Base-by-base conservation (phyloP, 2,329 filamentous ascomycete genomes). In the Plectosphaerella plurivora region DNA sequence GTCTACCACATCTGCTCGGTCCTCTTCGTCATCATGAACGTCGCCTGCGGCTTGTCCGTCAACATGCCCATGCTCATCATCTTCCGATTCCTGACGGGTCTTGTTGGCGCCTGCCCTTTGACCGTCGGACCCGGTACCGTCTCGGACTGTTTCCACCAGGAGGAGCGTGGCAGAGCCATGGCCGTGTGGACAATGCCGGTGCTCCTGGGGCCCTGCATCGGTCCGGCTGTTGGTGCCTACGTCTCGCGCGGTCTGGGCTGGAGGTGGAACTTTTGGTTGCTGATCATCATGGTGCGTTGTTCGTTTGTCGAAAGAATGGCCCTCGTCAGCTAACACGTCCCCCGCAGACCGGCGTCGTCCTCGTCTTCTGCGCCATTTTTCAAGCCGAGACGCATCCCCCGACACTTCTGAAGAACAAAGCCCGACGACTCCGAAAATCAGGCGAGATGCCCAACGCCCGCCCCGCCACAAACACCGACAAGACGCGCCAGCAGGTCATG, bases 51-150 rank as follows among this genome's bases (percentile, higher is more conserved):
- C 6, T 24, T 52, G 8, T 47, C 48, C 7, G 36, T 35, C n/a
- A 51, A 53, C 25, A n/a, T 53, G 48, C n/a, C 0, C 72, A 85
- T 12, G 61, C 69, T 86, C 15, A 66, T 82, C 0, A 78, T 81
- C 39, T 74, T 76, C 50, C 73, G 71, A 24, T 67, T 79, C 39
- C 36, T 51, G 6, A 44, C 44, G 1, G 52, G 52, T 11, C 42
- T 50, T 1, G 39, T 35, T 3, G 52, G 48, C 9, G 35, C 52
- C 16, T 28, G 9, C 16, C 12, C 25, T 12, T 7, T 42, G 18
- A 16, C n/a, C 14, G 18, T 86, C 58, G 86, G 84, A 6, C 82
- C 82, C 33, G 84, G 84, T 18, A 81, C 81, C 3, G 83, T 89
- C 33, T 79, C 83, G 24, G 87, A 89, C 63, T 73, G 88, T 66